Evolutionary conservation across 2,329 filamentous ascomycete genomes (phyloP).

Genomic region (Colletotrichum sp.): DNA sequence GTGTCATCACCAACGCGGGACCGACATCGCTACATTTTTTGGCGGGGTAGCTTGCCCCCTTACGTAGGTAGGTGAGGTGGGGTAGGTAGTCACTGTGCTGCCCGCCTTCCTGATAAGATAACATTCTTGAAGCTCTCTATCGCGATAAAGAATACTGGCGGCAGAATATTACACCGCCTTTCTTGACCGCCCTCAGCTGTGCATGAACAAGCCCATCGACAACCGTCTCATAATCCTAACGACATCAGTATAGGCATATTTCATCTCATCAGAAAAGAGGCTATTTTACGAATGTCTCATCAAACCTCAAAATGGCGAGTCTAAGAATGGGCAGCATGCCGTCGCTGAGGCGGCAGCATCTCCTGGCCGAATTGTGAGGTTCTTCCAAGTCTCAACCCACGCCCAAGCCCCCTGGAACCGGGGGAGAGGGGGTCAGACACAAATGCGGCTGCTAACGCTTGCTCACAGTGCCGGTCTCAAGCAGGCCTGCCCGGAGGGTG

Average conservation of each 20-base stretch:
- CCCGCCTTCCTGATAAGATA: background rate
- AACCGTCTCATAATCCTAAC: conserved; percentile 9
- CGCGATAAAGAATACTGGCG: conserved; percentile 22
- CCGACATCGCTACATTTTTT: conserved; percentile 7
- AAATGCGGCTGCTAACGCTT: conserved; percentile 6
- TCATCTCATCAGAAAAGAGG: background rate
- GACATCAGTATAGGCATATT: background rate
- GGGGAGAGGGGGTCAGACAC: conserved; percentile 27
- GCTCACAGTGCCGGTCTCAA: conserved; percentile 76
- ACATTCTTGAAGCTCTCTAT: background rate
- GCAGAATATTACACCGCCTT: conserved; percentile 33
- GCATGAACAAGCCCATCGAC: conserved; percentile 15
- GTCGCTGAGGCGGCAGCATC: conserved; percentile 73
- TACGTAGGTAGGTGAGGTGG: conserved; percentile 9
- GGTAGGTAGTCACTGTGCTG: background rate
- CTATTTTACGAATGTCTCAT: background rate
- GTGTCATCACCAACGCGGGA: background rate
- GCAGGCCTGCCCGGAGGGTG: conserved; percentile 81
- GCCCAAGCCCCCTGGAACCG: background rate
- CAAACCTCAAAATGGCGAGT: conserved; percentile 42
- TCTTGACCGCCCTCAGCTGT: conserved; percentile 25
- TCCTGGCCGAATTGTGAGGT: conserved; percentile 79
- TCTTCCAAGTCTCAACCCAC: background rate
- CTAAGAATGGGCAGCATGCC: conserved; percentile 52
- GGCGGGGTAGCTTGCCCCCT: conserved; percentile 9